Evolutionary conservation across 108 stramenopile genomes (phyloP).

Genomic region (Fragilariopsis cylindrus): DNA sequence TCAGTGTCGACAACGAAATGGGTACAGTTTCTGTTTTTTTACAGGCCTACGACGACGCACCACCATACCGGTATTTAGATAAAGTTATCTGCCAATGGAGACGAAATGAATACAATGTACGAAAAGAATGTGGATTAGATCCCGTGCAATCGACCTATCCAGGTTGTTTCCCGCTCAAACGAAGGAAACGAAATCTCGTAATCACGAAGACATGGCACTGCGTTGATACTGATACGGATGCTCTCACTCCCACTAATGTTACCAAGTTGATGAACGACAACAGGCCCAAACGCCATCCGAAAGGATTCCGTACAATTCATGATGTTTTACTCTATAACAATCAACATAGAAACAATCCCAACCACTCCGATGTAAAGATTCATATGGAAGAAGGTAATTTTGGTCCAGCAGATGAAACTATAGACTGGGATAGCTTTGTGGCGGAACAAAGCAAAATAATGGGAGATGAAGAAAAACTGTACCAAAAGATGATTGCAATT

Average conservation of each 20-base stretch:
- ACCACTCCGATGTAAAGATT: conserved; percentile 14
- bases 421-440: conserved; percentile 26
- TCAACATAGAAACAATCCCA: conserved; percentile 11
- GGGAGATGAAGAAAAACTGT: conserved; percentile 20
- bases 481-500: background rate
- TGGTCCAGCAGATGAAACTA: conserved; percentile 20
- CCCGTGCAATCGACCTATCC: conserved; percentile 29
- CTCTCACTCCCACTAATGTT: background rate
- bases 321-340: conserved; percentile 26
- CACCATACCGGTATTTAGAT: conserved; percentile 38
- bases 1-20: conserved; percentile 34
- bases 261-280: background rate
- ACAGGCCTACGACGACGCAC: conserved; percentile 32
- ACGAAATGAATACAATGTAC: conserved; percentile 40
- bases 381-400: conserved; percentile 30
- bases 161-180: conserved; percentile 30
- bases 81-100: conserved; percentile 57
- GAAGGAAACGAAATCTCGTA: conserved; percentile 9
- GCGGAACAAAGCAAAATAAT: conserved; percentile 9
- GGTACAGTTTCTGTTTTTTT: conserved; percentile 44
- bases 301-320: conserved; percentile 15
- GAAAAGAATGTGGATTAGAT: conserved; percentile 39
- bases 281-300: conserved; percentile 8
- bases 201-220: background rate
- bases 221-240: background rate